These are phyloP conservation scores for Tetracladium maxilliforme DNA, from an alignment of 2,329 filamentous ascomycete genomes.

Conservation along the genomic window DNA sequence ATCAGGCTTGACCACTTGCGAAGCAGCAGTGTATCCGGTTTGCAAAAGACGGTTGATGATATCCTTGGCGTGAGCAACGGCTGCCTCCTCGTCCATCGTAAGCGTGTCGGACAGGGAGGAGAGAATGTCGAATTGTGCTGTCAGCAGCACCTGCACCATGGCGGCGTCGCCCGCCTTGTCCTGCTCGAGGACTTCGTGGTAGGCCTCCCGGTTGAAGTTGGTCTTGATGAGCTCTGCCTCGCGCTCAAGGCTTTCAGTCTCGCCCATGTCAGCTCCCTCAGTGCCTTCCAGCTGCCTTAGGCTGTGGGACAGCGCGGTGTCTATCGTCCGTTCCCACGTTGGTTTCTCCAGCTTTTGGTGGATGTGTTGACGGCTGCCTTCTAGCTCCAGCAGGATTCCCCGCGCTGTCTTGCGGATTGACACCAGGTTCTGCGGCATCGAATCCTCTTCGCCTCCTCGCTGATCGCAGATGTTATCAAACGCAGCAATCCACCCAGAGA, in stretches of 20 bases:
- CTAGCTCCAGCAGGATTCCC: conserved; percentile 78
- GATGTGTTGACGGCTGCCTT: conserved; percentile 79
- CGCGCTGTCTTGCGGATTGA: conserved; percentile 78
- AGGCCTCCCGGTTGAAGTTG: conserved; percentile 67
- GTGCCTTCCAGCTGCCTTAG: conserved; percentile 65
- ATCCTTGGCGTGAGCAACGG: conserved; percentile 62
- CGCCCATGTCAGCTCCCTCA: conserved; percentile 46
- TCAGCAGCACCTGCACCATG: conserved; percentile 69
- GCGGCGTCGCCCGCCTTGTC: conserved; percentile 69
- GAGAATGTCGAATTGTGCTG: conserved; percentile 85
- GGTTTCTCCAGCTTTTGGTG: conserved; percentile 69
- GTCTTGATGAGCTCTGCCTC: conserved; percentile 80
- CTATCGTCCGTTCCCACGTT: conserved; percentile 78
- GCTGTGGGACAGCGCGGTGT: conserved; percentile 77
- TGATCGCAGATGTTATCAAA: conserved; percentile 73
- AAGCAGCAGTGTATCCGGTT: conserved; percentile 57
- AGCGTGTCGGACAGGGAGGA: conserved; percentile 70
- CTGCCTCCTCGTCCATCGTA: conserved; percentile 70
- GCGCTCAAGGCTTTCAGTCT: conserved; percentile 57
- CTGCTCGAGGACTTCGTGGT: conserved; percentile 65
- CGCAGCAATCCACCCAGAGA: conserved; percentile 86
- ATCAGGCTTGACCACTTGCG: conserved; percentile 84
- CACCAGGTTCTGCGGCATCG: conserved; percentile 51
- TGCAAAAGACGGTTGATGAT: conserved; percentile 68
- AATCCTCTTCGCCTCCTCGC: conserved; percentile 45